These are phyloP conservation scores for Dichotomopilus funicola DNA, from an alignment of 2,329 filamentous ascomycete species.

Conservation along the genomic window DNA sequence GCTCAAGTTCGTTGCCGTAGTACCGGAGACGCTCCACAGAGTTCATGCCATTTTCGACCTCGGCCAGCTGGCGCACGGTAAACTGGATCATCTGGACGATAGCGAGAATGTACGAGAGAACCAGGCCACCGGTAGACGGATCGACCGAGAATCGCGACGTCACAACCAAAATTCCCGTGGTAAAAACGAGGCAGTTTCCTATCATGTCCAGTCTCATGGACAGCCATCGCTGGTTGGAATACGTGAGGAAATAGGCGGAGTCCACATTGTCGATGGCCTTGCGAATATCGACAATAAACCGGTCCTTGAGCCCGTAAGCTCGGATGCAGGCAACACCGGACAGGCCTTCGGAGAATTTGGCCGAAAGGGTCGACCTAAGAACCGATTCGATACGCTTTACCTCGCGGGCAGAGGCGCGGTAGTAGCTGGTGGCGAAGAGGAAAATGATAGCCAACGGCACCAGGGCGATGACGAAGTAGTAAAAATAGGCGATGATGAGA, in stretches of 20 bases:
- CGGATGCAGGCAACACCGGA: conserved; percentile 78
- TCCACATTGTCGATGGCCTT: conserved; percentile 84
- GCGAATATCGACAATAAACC: conserved; percentile 65
- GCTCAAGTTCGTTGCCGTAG: conserved; percentile 79
- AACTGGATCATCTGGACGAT: conserved; percentile 97
- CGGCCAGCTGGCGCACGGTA: conserved; percentile 84
- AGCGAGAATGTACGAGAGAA: conserved; percentile 85
- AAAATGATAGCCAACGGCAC: conserved; percentile 67
- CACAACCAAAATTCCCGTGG: conserved; percentile 82
- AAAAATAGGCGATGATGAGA: conserved; percentile 90
- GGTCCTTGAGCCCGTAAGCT: conserved; percentile 75
- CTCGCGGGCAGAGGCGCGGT: conserved; percentile 83
- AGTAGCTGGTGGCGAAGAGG: conserved; percentile 77
- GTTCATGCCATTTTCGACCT: conserved; percentile 98
- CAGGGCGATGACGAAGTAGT: conserved; percentile 67
- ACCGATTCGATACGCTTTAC: conserved; percentile 92
- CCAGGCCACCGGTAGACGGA: conserved; percentile 78
- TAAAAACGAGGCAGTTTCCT: conserved; percentile 78
- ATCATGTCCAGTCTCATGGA: conserved; percentile 78
- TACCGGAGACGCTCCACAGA: conserved; percentile 86
- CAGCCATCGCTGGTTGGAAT: conserved; percentile 92
- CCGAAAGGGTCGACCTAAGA: conserved; percentile 79
- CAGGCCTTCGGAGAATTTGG: conserved; percentile 84
- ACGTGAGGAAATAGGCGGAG: conserved; percentile 88
- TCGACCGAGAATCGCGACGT: conserved; percentile 81